These are phyloP conservation scores for Aquilaria sinensis DNA, from an alignment of 345 rosid genomes.

Conservation along the genomic window DNA sequence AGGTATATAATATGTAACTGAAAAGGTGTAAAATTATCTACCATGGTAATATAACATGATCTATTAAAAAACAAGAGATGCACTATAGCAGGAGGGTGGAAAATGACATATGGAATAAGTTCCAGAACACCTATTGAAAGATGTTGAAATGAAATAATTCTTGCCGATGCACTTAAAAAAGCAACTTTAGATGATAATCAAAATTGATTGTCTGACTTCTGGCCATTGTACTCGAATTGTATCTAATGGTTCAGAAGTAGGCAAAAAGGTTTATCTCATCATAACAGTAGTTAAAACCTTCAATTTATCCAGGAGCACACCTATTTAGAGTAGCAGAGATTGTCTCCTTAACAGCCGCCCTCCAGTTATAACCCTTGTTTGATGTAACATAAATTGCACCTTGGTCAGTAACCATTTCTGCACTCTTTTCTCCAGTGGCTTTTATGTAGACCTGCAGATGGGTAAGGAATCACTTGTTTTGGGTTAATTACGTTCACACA, in stretches of 20 bases:
- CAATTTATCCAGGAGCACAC: slow-evolving; percentile 27
- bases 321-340: slow-evolving; percentile 95
- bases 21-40: no score
- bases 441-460: slow-evolving; percentile 76
- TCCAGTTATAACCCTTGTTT: slow-evolving; percentile 89
- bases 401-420: slow-evolving; percentile 94
- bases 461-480: not conserved
- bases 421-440: slow-evolving; percentile 90
- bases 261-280: slow-evolving; percentile 1
- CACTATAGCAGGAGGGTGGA: no score
- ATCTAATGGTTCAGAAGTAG: not conserved
- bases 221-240: not conserved
- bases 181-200: no score
- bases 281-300: slow-evolving; percentile 6
- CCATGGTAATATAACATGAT: no score
- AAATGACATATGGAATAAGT: no score
- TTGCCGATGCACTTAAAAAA: no score
- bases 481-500: not conserved
- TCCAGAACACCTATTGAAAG: no score
- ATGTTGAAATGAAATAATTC: no score
- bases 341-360: slow-evolving; percentile 90
- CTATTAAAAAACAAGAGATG: no score
- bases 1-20: no score
- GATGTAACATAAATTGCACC: slow-evolving; percentile 95
- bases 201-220: not conserved